Evolutionary conservation across 257 asterid species (phyloP).

Genomic region (Solanum pimpinellifolium): DNA sequence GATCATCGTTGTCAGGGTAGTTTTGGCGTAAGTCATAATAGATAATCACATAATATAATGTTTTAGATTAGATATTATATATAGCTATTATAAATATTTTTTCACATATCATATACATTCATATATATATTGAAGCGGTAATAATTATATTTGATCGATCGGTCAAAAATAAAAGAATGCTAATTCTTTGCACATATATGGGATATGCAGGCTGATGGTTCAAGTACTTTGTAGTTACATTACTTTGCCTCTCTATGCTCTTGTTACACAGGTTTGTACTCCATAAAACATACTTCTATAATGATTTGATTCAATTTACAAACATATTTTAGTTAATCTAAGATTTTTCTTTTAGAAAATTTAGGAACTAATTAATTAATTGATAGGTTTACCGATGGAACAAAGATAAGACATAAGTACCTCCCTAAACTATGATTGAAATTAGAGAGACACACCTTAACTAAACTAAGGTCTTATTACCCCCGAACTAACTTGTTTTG

Average conservation of each 20-base stretch:
- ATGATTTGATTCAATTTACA: neutral
- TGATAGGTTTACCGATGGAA: neutral
- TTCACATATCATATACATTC: neutral
- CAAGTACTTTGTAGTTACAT: constrained; percentile 77
- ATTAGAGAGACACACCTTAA: neutral
- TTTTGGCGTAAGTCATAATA: constrained; percentile 45
- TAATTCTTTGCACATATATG: neutral
- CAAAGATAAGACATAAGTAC: neutral
- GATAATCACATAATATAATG: neutral
- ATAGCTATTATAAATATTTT: neutral
- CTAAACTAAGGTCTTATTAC: neutral
- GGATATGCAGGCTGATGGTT: constrained; percentile 40
- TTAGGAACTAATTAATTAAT: neutral
- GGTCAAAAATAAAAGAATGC: neutral
- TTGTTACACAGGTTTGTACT: constrained; percentile 60
- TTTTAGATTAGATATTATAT: neutral
- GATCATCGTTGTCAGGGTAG: constrained; percentile 43
- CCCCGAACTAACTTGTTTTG: neutral
- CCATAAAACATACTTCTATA: neutral
- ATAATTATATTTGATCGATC: neutral
- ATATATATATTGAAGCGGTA: neutral
- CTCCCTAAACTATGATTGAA: neutral
- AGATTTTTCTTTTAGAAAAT: neutral
- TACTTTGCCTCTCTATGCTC: constrained; percentile 79
- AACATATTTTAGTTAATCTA: neutral